Evolutionary conservation across 768 basidiomycete species (phyloP), one percentile per base, ranked within the genome.

Genomic region (Tubosaeta brunneosetosa): DNA sequence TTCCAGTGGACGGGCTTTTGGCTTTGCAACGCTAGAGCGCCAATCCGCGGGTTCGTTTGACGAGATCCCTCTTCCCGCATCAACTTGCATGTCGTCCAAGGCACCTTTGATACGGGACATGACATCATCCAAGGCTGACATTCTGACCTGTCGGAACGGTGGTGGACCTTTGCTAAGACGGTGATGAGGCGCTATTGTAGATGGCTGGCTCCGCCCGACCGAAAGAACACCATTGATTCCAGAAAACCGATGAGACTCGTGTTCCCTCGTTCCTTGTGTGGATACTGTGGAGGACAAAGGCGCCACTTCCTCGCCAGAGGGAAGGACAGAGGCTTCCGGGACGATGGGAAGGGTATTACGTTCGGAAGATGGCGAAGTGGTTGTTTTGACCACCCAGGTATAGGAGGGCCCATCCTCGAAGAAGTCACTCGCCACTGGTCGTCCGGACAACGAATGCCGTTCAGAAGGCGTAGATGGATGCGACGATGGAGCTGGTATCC

Each of bases 71-170:
- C 61, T 70, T 55, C 61, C 62, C 38, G 61, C 61, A 27, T 78
- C 78, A 19, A 74, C 71, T 52, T 84, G 85, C 82, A 87, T 86
- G 29, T 76, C 78, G 63, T 82, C 79, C 51, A 93, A 62, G 13
- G 85, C 91, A 31, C 88, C 90, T 62, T 85, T 92, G 62, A 93
- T 91, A 38, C 91, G 81, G 6, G 87, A 88, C 80, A 93, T 90
- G 26, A 83, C 80, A 63, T 93, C 88, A 62, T 89, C 83, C 55
- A 92, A 70, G 16, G 88, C 79, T 3, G 88, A 84, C 82, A 91
- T 88, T 29, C 78, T 69, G 17, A 73, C 75, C 45, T 82, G 78
- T 41, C 76, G 71, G 56, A 71, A 80, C 4, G 70, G 62, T 8
- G 65, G 50, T 11, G 58, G 53, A 11, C 52, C 58, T 50, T 60